Evolutionary conservation across 805 yeast genomes (phyloP).

Genomic region (Ogataea haglerorum): DNA sequence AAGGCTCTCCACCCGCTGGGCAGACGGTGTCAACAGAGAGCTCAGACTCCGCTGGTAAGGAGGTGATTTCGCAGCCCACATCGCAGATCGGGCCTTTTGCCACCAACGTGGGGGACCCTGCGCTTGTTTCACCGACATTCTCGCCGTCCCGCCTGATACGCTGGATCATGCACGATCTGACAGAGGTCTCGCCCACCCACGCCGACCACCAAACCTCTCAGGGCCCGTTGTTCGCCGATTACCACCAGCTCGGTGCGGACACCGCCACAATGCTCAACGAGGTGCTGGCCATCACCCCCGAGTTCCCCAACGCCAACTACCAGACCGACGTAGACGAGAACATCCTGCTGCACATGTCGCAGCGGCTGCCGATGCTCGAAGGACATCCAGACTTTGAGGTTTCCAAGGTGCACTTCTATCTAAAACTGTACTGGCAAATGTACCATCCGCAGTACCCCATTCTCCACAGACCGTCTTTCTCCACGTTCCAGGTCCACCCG

Average conservation of each 20-base stretch:
- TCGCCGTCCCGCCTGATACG: conserved; percentile 19
- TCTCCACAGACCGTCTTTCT: conserved; percentile 46
- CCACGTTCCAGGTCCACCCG: conserved; percentile 48
- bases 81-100: too few species aligned
- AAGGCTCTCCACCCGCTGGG: too few species aligned
- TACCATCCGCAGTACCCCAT: conserved; percentile 55
- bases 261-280: conserved; percentile 21
- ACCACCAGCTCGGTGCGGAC: conserved; percentile 19
- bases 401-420: conserved; percentile 20
- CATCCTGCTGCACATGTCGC: conserved; percentile 15
- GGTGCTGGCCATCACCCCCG: conserved; percentile 23
- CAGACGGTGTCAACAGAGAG: too few species aligned
- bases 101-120: not conserved
- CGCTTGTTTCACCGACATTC: not conserved
- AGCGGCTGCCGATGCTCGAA: conserved; percentile 19
- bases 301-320: conserved; percentile 22
- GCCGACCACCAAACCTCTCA: conserved; percentile 8
- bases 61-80: too few species aligned
- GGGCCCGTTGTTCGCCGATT: conserved; percentile 15
- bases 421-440: conserved; percentile 46
- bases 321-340: conserved; percentile 20
- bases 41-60: too few species aligned
- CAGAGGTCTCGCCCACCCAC: conserved; percentile 14
- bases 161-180: conserved; percentile 19
- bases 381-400: conserved; percentile 21